Evolutionary conservation across 768 basidiomycete genomes (phyloP).

Genomic region (Filobasidium wieringae): DNA sequence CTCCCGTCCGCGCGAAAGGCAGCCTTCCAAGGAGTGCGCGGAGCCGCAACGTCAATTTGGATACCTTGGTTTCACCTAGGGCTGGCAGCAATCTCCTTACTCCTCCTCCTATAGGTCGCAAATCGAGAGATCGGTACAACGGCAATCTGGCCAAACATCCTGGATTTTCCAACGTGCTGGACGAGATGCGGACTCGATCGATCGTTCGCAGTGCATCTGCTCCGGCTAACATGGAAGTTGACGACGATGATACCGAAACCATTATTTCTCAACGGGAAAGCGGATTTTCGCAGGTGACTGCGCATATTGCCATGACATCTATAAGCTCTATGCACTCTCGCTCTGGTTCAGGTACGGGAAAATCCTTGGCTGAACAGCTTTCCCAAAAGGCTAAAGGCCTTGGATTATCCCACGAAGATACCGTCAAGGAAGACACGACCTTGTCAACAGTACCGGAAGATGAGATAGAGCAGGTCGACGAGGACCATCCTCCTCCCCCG

Average conservation of each 20-base stretch:
- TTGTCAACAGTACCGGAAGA: constrained; percentile 38
- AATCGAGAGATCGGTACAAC: constrained; percentile 19
- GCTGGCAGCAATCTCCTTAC: constrained; percentile 1
- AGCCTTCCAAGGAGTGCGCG: constrained; percentile 25
- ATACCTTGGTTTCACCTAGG: neutral
- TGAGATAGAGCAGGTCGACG: neutral
- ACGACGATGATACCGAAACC: constrained; percentile 15
- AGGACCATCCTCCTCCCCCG: constrained; percentile 22
- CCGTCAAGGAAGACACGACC: neutral
- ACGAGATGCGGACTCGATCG: constrained; percentile 21
- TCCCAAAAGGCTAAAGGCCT: constrained; percentile 49
- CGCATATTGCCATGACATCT: constrained; percentile 51
- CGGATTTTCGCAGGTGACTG: constrained; percentile 46
- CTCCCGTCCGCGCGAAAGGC: constrained; percentile 18
- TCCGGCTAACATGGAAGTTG: constrained; percentile 18
- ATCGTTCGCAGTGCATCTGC: constrained; percentile 31
- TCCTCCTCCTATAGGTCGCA: constrained; percentile 29
- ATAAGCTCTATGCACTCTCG: constrained; percentile 40
- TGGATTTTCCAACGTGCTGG: constrained; percentile 6
- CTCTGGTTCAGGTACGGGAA: neutral
- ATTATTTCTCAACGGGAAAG: constrained; percentile 42
- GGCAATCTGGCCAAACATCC: constrained; percentile 10
- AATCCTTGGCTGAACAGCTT: constrained; percentile 53
- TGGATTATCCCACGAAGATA: constrained; percentile 27
- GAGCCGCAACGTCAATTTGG: constrained; percentile 16